Evolutionary conservation across 2,329 filamentous ascomycete genomes (phyloP), one percentile per base, ranked within the genome.

Genomic region (Aureobasidium sp.): DNA sequence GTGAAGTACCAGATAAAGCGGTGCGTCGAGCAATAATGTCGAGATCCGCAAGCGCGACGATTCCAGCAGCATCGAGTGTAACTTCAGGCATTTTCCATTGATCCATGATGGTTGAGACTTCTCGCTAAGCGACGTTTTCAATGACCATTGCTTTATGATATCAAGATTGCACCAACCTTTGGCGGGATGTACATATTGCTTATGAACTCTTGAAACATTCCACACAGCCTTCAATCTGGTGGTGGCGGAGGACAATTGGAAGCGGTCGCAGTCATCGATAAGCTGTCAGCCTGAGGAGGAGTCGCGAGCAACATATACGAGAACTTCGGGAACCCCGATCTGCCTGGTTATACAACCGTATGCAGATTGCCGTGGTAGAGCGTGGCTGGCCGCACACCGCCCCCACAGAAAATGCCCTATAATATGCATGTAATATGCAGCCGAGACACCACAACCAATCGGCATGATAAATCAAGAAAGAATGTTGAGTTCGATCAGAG

Each of bases 41-140:
- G 34, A 84, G 71, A 56, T 83, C 79, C 3, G 80, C 80, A 14
- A 84, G 74, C 6, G 77, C 78, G 19, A 84, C 66, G 7, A 83
- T 71, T 6, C 79, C 80, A 7, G 74, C 74, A 1, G 78, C 73
- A 29, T 61, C 59, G 34, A 59, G 47, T 50, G 58, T 52, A 21
- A 57, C 50, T 8, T 53, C 39, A 11, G 52, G 41, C 41, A 45
- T 45, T 3, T 45, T 45, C 25, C 27, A 45, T 21, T 30, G 27
- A 16, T 45, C 25, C 19, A 17, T 22, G 27, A 45, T 22, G 17
- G 17, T 45, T 17, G 39, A 42, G 11, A 16, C 7, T 34, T 45
- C 41, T 34, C 41, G 27, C 41, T 45, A 29, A 24, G 21, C 3
- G 11, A 32, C 11, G 11, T 6, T 19, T 45, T 45, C 19, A 30